These are phyloP conservation scores for Malbranchea zuffiana DNA, from an alignment of 2,329 filamentous ascomycete species.

Conservation along the genomic window DNA sequence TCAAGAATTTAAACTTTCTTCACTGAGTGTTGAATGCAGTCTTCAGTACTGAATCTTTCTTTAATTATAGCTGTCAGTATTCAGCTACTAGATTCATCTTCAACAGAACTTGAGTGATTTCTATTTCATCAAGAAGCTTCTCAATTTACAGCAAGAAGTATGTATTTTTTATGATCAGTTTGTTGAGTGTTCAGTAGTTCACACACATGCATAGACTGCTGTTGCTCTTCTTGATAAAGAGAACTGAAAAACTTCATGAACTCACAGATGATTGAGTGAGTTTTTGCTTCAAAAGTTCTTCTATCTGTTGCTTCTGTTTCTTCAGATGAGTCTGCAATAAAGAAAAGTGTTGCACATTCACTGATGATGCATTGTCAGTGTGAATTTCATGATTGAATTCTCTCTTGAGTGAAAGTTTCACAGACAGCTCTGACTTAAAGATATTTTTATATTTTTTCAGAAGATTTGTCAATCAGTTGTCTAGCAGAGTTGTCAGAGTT, in stretches of 20 bases:
- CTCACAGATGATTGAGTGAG: not conserved
- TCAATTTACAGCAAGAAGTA: constrained; percentile 1
- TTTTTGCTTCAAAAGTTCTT: not conserved
- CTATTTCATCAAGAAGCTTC: not conserved
- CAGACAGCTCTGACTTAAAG: not conserved
- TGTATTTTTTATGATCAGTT: not conserved
- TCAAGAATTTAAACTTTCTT: not conserved
- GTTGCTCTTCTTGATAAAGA: constrained; percentile 1
- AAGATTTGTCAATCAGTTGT: no score
- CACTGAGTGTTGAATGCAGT: constrained; percentile 1
- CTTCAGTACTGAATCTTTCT: not conserved
- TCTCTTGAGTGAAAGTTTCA: not conserved
- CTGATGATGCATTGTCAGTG: not conserved
- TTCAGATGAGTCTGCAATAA: not conserved
- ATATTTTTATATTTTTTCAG: constrained; percentile 1
- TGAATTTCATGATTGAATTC: not conserved
- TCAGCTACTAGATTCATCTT: not conserved
- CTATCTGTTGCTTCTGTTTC: constrained; percentile 4
- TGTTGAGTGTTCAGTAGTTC: constrained; percentile 1
- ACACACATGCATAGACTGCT: not conserved
- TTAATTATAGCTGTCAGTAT: constrained; percentile 1
- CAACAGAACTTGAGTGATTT: not conserved
- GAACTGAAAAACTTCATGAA: constrained; percentile 2
- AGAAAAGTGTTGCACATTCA: not conserved
- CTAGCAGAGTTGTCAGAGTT: no score